Base-by-base conservation (phyloP, 192 early-diverging fungal genomes). In the Rhizophlyctis rosea region DNA sequence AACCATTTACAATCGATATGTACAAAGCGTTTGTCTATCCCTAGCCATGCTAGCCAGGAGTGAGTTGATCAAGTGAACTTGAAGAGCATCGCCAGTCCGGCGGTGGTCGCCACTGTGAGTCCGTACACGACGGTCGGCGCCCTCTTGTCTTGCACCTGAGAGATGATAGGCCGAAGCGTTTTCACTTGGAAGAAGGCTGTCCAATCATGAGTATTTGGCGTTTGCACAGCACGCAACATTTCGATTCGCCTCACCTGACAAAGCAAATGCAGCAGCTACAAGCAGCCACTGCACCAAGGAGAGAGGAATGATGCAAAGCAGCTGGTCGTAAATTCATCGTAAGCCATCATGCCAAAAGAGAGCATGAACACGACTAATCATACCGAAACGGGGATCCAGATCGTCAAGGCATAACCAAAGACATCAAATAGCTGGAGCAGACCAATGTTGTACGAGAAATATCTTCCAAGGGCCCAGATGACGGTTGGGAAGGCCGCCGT, bases 331-430 rank as follows among this genome's bases (percentile, higher is more conserved):
- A 24, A 61, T 23, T 29, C 54, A 3, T 54, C 29, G 48, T 13
- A 30, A 25, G 2, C 49, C 7, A 54, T 44, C 11, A 25, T 49
- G 1, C 21, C 18, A 58, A 34, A 21, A 30, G 3, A n/a, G 23
- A 65, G 4, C 49, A 18, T 23, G 3, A 14, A 14, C 24, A 21
- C 44, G 30, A 31, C 59, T 28, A 57, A 18, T 63, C 78, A 64
- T 74, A 90, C 87, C 29, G 93, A 86, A 32, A 93, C 87, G 4
- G 93, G 95, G 50, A 99, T 85, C 95, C 95, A 99, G 48, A 95
- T 78, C 5, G 91, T 83, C 74, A 98, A 74, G 2, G 85, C 86
- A 70, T 99, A 99, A 16, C 95, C 97, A 69, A 93, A 95, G 27
- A 95, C 77, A 59, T 87, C 84, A 29, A 94, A 52, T 58, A 91